Evolutionary conservation across 768 basidiomycete genomes (phyloP), one percentile per base, ranked within the genome.

Genomic region (Leucocoprinus birnbaumii): DNA sequence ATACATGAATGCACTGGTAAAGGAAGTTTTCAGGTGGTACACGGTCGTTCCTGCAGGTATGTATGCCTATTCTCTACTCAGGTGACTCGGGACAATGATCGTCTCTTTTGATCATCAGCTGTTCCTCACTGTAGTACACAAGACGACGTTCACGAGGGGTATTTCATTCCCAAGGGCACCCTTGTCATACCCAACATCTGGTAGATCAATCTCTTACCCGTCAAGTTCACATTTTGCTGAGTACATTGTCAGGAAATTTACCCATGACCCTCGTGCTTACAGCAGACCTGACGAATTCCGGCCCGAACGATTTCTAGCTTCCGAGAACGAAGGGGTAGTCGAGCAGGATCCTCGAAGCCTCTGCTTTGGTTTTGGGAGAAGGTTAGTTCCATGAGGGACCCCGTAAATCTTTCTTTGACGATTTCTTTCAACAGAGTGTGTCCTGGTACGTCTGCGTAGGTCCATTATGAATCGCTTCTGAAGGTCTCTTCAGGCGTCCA

Each of bases 291-390:
- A 77, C 56, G 62, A 65, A 49, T 87, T 87, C 64, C 77, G 76
- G 43, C 86, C 86, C 19, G 82, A 82, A 49, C 80, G 86, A 26
- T 87, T 80, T 66, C 70, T 87, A 27, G 68, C 73, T 63, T 68
- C 66, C 18, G 74, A 71, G 56, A 55, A 55, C 22, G 71, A 65
- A 49, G 68, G 66, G 46, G 59, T 66, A 42, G 76, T 76, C 26
- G 81, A 86, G 61, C 65, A 61, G 18, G 85, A 87, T 66, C 83
- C 85, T 56, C 80, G 80, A 52, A 74, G 74, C 46, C 64, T 84
- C 45, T 84, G 80, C 61, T 89, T 87, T 68, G 87, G 87, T 6
- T 89, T 87, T 62, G 87, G 87, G 46, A 73, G 87, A 68, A 79
- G 87, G 79, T 77, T 56, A 57, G 77, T 68, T 37, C 43, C 51